Evolutionary conservation across 257 asterid species (phyloP).

Genomic region (Thymus mandschuricus): DNA sequence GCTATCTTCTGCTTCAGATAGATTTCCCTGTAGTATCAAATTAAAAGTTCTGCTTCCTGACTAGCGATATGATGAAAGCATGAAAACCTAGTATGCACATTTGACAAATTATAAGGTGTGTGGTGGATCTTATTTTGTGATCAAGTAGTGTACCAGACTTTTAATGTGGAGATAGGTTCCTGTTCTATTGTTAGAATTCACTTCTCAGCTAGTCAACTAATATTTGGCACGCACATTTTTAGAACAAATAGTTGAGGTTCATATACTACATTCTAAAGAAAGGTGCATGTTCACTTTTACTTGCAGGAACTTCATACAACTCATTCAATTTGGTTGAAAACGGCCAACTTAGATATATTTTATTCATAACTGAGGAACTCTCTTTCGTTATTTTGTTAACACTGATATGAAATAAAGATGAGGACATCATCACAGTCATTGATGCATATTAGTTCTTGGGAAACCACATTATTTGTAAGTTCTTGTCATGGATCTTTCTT

Average conservation of each 20-base stretch:
- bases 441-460: conserved; percentile 33
- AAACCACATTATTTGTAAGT: conserved; percentile 21
- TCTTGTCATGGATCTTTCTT: conserved; percentile 12
- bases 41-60: conserved; percentile 17
- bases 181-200: not conserved
- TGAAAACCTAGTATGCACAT: conserved; percentile 14
- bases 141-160: not conserved
- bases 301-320: conserved; percentile 24
- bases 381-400: conserved; percentile 28
- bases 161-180: not conserved
- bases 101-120: not conserved
- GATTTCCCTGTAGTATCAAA: not conserved
- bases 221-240: conserved; percentile 18
- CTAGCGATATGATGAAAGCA: conserved; percentile 2
- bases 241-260: conserved; percentile 15
- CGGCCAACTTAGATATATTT: conserved; percentile 9
- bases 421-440: conserved; percentile 26
- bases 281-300: conserved; percentile 20
- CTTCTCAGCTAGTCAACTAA: not conserved
- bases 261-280: not conserved
- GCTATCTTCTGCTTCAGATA: conserved; percentile 17
- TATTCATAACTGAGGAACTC: conserved; percentile 16
- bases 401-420: conserved; percentile 20
- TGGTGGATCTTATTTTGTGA: conserved; percentile 6
- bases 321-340: conserved; percentile 27